Conservation (phyloP, 2,329 filamentous ascomycete genomes). For the Ophiostoma piceae region DNA sequence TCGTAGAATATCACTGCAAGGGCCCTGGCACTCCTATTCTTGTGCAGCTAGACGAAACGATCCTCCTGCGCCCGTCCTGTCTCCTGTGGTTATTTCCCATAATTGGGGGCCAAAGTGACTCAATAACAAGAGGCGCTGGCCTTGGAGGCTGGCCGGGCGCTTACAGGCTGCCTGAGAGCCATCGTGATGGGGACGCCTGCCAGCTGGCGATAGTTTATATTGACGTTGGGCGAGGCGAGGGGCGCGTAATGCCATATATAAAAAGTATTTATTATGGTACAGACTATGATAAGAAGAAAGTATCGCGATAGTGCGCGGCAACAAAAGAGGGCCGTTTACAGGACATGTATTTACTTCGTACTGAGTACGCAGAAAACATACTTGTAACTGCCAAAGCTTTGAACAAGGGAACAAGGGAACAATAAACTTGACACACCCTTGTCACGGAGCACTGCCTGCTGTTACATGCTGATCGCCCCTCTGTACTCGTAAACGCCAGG, state of each 20-base stretch:
- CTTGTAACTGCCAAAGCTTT: no score
- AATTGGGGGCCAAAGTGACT: not conserved
- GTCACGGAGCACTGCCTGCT: not conserved
- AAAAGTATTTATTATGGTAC: not conserved
- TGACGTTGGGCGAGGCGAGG: not conserved
- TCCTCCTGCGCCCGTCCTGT: not conserved
- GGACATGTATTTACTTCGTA: no score
- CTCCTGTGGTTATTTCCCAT: not conserved
- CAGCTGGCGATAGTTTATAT: not conserved
- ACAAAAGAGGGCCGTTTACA: not conserved
- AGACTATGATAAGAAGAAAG: not conserved
- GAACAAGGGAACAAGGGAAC: not conserved
- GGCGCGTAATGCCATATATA: not conserved
- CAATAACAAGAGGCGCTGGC: not conserved
- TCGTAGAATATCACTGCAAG: no score
- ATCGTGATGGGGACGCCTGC: not conserved
- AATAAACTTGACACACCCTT: not conserved
- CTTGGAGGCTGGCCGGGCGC: not conserved
- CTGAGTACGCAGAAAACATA: no score
- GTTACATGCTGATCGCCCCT: conserved; percentile 1
- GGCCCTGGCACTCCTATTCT: not conserved
- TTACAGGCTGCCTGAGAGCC: not conserved
- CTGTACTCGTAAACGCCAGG: not conserved
- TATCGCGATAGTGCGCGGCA: not conserved
- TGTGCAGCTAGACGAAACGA: not conserved